Conservation (phyloP, 805 yeast genomes). For the Suhomyces vadensis region DNA sequence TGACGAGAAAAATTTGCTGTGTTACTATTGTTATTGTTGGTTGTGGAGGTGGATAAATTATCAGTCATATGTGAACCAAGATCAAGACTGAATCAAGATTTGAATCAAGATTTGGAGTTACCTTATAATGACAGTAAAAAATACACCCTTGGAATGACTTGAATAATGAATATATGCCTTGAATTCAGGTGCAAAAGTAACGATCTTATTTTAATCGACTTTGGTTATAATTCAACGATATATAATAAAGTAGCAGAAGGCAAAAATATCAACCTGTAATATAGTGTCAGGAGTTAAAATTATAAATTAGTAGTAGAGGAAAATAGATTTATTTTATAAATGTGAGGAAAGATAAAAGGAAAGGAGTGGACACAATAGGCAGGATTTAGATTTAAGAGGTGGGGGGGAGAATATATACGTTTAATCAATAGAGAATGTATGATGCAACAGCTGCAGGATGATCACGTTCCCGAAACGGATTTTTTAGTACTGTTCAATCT, state of each 20-base stretch:
- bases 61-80: neutral
- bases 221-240: neutral
- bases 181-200: neutral
- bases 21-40: constrained; percentile 1
- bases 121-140: no score
- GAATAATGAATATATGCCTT: neutral
- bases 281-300: constrained; percentile 4
- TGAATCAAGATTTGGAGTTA: no score
- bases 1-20: neutral
- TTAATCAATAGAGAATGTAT: neutral
- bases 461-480: constrained; percentile 1
- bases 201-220: neutral
- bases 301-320: constrained; percentile 3
- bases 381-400: neutral
- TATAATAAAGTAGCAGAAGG: neutral
- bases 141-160: no score
- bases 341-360: constrained; percentile 1
- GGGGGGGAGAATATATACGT: neutral
- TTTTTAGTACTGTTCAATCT: neutral
- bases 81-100: neutral
- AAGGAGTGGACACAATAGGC: constrained; percentile 2
- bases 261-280: constrained; percentile 1
- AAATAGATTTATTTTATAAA: constrained; percentile 7
- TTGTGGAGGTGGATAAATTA: neutral
- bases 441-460: constrained; percentile 1